Conservation (phyloP, 2,329 filamentous ascomycete genomes). For the Alternaria sp. region DNA sequence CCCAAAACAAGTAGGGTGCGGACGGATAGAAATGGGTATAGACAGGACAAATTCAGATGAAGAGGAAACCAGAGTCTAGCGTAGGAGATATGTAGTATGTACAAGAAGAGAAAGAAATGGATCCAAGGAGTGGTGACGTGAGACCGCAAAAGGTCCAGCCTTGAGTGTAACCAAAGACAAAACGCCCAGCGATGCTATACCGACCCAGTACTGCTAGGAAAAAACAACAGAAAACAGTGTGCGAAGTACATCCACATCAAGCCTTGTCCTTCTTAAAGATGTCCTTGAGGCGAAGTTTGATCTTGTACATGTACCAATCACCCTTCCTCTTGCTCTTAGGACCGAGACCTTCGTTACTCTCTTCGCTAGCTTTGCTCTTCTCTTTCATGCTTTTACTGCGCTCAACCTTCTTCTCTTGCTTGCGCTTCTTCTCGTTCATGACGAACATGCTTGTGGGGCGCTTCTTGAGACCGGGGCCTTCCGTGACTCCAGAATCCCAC, state of each 20-base stretch:
- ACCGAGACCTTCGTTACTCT: constrained; percentile 14
- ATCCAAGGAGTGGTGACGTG: constrained; percentile 1
- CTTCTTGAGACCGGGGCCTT: constrained; percentile 37
- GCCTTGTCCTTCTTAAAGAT: constrained; percentile 23
- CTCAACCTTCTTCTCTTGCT: constrained; percentile 39
- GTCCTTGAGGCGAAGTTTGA: constrained; percentile 22
- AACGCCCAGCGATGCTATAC: background rate
- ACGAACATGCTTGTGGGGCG: constrained; percentile 48
- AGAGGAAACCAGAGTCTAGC: background rate
- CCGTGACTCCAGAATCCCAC: constrained; percentile 48
- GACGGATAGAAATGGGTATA: constrained; percentile 6
- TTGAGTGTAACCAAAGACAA: background rate
- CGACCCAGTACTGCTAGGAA: background rate
- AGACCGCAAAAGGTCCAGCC: constrained; percentile 1
- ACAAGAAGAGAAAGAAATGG: constrained; percentile 2
- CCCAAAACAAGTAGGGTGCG: background rate
- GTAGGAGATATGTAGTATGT: constrained; percentile 1
- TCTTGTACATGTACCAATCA: constrained; percentile 27
- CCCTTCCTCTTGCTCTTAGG: constrained; percentile 20
- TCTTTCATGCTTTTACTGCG: constrained; percentile 39
- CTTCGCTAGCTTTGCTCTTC: constrained; percentile 29
- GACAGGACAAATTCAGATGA: background rate
- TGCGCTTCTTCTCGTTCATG: constrained; percentile 44
- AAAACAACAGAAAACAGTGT: background rate
- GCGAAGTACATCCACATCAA: background rate